phyloP scores from a whole-genome alignment of 2,329 filamentous ascomycete genomes.

The Alternaria burnsii region DNA sequence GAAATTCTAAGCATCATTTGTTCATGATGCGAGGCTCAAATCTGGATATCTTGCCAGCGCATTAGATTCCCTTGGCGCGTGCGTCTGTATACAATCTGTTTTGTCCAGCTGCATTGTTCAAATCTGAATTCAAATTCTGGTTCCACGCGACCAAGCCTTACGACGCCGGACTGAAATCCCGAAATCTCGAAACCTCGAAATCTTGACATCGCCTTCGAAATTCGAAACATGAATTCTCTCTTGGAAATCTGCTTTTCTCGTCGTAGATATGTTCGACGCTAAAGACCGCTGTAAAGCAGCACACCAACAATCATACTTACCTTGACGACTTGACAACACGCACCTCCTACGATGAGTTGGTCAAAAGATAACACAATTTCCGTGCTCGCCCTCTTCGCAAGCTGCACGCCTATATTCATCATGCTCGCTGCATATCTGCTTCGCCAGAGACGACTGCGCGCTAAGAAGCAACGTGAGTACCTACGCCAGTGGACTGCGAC shows the following conservation, averaged over 20 bases:
- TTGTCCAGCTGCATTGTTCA: neutral
- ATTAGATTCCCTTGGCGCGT: rapidly evolving
- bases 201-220: too few relatives aligned
- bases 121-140: neutral
- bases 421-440: neutral
- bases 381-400: neutral
- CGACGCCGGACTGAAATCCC: neutral
- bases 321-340: neutral
- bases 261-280: neutral
- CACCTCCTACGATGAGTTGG: neutral
- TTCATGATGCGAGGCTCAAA: neutral
- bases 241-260: neutral
- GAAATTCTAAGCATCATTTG: too few relatives aligned
- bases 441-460: neutral
- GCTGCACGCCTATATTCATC: neutral
- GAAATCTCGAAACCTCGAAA: neutral
- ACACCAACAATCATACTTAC: neutral
- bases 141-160: neutral
- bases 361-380: neutral
- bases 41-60: neutral
- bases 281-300: neutral
- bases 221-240: neutral
- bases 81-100: neutral
- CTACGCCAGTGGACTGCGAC: neutral
- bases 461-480: neutral